Evolutionary conservation across 2,329 filamentous ascomycete genomes (phyloP), one percentile per base, ranked within the genome.

Genomic region (Aspergillus sp.): DNA sequence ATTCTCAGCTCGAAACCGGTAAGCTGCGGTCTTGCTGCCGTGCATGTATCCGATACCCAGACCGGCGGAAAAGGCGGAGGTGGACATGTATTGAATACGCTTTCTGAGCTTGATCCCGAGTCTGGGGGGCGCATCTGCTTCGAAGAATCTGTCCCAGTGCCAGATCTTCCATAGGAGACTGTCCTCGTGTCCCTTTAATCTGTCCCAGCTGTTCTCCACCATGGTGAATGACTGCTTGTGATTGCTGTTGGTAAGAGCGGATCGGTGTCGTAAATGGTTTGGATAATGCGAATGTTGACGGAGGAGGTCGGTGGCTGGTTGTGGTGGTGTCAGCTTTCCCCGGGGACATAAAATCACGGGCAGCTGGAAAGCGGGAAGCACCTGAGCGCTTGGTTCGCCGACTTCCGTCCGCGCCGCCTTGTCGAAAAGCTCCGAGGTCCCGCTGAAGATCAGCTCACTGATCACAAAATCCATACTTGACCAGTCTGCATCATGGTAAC

Each of bases 1-100:
- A 73, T 99, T 96, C 78, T 99, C 95, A 62, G 95, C 95, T 58
- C 94, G 89, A 80, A 97, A 99, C 41, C 90, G 89, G 60, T 96
- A 83, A 54, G 90, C 88, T 0, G 91, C 86, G 73, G 85, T 87
- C 71, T 88, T 88, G 60, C 88, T 88, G 23, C 91, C 92, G 58
- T 92, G 86, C 6, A 86, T 82, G 17, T 88, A 80, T 25, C 92
- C 93, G 11, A 96, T 80, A 1, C 80, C 80, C 72, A 90, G 82
- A 57, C 92, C 91, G n/a, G 88, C 80, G 3, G 85, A 68, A 66
- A 90, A 90, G 6, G 89, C 87, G 25, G 87, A 79, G 10, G 83
- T 63, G 3, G 86, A 82, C 11, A 88, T 88, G 54, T 90, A 79
- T 38, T 89, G 82, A 39, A 95, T 82, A 61, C 91, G 89, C 17